These are phyloP conservation scores for Aurifilum marmelostoma DNA, from an alignment of 2,329 filamentous ascomycete species.

Conservation along the genomic window DNA sequence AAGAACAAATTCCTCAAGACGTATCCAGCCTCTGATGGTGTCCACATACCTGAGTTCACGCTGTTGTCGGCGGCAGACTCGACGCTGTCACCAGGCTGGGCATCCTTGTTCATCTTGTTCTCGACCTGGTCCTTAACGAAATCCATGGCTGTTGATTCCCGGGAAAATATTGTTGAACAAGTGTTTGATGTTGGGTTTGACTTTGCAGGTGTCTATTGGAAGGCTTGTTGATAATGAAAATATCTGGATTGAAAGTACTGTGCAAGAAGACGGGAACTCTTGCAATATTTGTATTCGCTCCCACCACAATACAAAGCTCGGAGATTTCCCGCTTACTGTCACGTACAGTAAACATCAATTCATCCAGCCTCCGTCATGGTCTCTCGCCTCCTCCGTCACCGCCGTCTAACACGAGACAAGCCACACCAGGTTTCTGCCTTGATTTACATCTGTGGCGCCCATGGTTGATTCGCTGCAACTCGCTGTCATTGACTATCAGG, in stretches of 20 bases:
- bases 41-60: slow-evolving; percentile 28
- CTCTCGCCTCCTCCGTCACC: slow-evolving; percentile 1
- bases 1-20: no score
- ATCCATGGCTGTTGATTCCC: slow-evolving; percentile 20
- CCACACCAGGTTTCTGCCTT: not conserved
- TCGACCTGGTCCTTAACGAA: slow-evolving; percentile 24
- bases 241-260: not conserved
- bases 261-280: not conserved
- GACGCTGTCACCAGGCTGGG: slow-evolving; percentile 31
- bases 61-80: slow-evolving; percentile 30
- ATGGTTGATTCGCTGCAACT: not conserved
- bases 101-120: slow-evolving; percentile 29
- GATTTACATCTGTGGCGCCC: slow-evolving; percentile 2
- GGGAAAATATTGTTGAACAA: no score
- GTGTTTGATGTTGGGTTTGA: no score
- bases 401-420: not conserved
- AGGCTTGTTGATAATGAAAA: not conserved
- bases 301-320: not conserved
- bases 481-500: not conserved
- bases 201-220: no score
- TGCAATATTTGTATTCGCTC: slow-evolving; percentile 5
- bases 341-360: not conserved
- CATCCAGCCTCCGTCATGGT: slow-evolving; percentile 3
- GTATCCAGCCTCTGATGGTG: no score
- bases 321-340: no score